Base-by-base conservation (phyloP, 768 basidiomycete species). In the Tephrocybe sp. region DNA sequence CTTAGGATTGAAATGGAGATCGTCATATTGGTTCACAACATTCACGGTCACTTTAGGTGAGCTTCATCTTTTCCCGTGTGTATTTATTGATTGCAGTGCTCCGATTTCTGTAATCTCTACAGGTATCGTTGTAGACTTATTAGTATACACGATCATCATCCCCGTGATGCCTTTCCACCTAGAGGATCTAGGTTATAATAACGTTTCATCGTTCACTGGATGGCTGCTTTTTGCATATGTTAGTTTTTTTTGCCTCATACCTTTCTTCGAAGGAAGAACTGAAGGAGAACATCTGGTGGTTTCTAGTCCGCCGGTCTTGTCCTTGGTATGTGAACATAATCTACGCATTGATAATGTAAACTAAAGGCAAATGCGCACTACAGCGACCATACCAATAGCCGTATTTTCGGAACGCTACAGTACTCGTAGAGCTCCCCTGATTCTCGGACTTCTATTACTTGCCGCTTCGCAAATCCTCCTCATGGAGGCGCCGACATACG, bases 141-240 rank as follows among this genome's bases (percentile, higher is more conserved):
- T 84, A n/a, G 76, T 80, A 9, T 84, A 84, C 56, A 79, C 81
- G 3, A 69, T 80, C 22, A 78, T 83, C 49, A 76, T 83, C 25
- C 83, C 83, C 8, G 80, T 84, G 24, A 71, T 84, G 49, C 82
- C 83, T 1, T 84, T 84, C 57, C 82, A 80, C 27, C 73, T 85
- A 19, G 74, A 82, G 56, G 60, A 49, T 4, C 69, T 84, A 40
- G 63, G 70, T 0, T 78, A 78, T 49, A 57, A 60, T 7, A 47
- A 64, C 10, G 72, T 81, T 19, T 82, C 81, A 27, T 67, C 71
- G 2, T 70, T 74, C 24, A 72, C 78, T 0, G 82, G 83, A 24
- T 86, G 82, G 82, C 65, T 85, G 2, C 66, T 84, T 13, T 82
- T 77, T 55, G 74, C 79, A 51, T 84, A 75, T 52, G 83, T 82